A percentile compares a stretch with the other conserved stretches of the same genome.
These are phyloP conservation scores for Xylariaceae sp. DNA, from an alignment of 2,329 filamentous ascomycete species.

Conservation along the genomic window DNA sequence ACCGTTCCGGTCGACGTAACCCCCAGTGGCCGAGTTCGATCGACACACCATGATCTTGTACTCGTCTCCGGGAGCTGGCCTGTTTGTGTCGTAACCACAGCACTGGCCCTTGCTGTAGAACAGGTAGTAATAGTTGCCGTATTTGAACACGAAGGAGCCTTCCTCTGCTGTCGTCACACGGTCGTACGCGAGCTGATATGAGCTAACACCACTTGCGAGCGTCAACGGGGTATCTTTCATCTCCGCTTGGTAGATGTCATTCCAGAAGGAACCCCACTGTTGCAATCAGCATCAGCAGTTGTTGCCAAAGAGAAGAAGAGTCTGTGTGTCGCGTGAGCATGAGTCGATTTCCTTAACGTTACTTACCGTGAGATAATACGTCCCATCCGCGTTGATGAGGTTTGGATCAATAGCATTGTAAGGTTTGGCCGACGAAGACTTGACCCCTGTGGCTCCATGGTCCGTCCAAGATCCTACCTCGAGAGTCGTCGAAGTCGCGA, in stretches of 20 bases:
- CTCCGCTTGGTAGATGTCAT: conserved; percentile 54
- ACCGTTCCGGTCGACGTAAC: conserved; percentile 36
- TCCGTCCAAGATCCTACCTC: conserved; percentile 56
- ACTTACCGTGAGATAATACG: conserved; percentile 42
- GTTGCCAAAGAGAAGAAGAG: not conserved
- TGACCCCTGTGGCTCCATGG: conserved; percentile 49
- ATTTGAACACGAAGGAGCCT: conserved; percentile 48
- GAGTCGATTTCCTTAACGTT: not conserved
- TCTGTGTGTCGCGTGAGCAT: not conserved
- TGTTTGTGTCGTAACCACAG: conserved; percentile 48
- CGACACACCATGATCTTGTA: conserved; percentile 60
- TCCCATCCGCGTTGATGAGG: conserved; percentile 39
- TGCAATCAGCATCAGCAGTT: not conserved
- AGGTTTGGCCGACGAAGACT: conserved; percentile 35
- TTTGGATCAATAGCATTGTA: conserved; percentile 60
- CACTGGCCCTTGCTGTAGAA: conserved; percentile 56
- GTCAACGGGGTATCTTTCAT: conserved; percentile 39
- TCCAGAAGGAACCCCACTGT: conserved; percentile 64
- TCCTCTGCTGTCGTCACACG: conserved; percentile 47
- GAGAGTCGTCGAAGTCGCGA: conserved; percentile 42
- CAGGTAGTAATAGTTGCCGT: conserved; percentile 54
- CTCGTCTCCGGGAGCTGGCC: conserved; percentile 49
- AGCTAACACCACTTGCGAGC: conserved; percentile 41
- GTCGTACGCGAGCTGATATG: conserved; percentile 50
- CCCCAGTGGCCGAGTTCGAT: conserved; percentile 44